These are phyloP conservation scores for Xylaria sp. DNA, from an alignment of 2,329 filamentous ascomycete species.

Conservation along the genomic window DNA sequence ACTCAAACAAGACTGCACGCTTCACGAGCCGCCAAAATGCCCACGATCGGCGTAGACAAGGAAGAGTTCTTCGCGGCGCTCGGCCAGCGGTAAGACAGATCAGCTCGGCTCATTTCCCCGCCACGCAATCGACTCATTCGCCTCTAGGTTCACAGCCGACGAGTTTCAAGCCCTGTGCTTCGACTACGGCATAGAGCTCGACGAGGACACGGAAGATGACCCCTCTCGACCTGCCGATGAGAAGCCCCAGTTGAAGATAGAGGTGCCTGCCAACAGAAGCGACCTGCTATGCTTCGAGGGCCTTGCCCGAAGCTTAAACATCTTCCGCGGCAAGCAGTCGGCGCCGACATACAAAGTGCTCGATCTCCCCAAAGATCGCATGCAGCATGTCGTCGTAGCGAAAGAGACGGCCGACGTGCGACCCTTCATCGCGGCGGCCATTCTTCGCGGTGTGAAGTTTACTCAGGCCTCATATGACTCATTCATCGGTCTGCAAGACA, in stretches of 20 bases:
- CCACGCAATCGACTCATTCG: conserved; percentile 38
- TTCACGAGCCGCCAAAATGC: conserved; percentile 69
- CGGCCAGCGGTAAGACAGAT: conserved; percentile 75
- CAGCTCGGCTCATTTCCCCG: conserved; percentile 17
- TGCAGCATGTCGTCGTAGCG: conserved; percentile 83
- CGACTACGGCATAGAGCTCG: conserved; percentile 97
- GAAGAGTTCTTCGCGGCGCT: conserved; percentile 93
- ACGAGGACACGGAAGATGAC: conserved; percentile 88
- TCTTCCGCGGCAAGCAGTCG: conserved; percentile 76
- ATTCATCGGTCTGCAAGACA: conserved; percentile 98
- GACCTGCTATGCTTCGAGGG: conserved; percentile 41
- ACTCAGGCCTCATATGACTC: conserved; percentile 92
- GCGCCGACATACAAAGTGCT: conserved; percentile 84
- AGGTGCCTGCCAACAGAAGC: conserved; percentile 39
- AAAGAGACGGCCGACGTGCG: conserved; percentile 81
- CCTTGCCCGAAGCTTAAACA: conserved; percentile 40
- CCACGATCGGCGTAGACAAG: conserved; percentile 97
- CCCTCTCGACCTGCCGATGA: conserved; percentile 56
- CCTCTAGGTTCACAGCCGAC: conserved; percentile 81
- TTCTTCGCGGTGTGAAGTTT: conserved; percentile 91
- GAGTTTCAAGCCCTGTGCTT: conserved; percentile 98
- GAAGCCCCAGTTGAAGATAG: conserved; percentile 38
- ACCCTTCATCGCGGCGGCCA: conserved; percentile 88
- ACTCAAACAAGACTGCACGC: conserved; percentile 32
- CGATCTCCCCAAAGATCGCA: conserved; percentile 75